A percentile compares a stretch with the other conserved stretches of the same genome.
These are phyloP conservation scores for Prillingera fragicola DNA, from an alignment of 1,284 basidiomycete species.

Conservation along the genomic window DNA sequence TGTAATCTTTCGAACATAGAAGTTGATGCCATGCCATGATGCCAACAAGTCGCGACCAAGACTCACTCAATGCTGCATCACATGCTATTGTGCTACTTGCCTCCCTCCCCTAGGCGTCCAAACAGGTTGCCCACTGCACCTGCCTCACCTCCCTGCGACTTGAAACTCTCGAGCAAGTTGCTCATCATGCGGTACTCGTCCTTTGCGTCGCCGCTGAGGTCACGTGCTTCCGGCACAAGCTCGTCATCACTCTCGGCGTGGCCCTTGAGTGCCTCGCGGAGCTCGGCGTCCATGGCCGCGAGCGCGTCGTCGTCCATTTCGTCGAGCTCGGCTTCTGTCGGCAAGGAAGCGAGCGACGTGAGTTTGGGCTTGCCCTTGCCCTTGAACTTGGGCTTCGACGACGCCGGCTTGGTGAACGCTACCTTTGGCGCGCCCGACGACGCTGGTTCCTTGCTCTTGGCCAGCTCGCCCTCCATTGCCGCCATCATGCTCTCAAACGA, in stretches of 20 bases:
- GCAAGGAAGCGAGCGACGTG: slow-evolving; percentile 19
- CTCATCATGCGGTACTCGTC: slow-evolving; percentile 85
- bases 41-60: too few species aligned
- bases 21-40: too few species aligned
- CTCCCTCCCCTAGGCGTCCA: too few species aligned
- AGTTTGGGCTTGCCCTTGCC: slow-evolving; percentile 1
- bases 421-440: neutral
- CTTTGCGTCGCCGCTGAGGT: slow-evolving; percentile 54
- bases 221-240: slow-evolving; percentile 48
- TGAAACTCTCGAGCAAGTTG: slow-evolving; percentile 91
- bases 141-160: slow-evolving; percentile 73
- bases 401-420: slow-evolving; percentile 5
- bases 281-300: slow-evolving; percentile 76
- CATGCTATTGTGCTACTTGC: too few species aligned
- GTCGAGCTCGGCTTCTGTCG: slow-evolving; percentile 48
- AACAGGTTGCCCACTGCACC: slow-evolving; percentile 85
- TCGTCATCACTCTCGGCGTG: slow-evolving; percentile 45
- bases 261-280: slow-evolving; percentile 60
- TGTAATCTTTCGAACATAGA: too few species aligned
- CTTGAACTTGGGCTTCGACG: slow-evolving; percentile 4
- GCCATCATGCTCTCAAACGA: slow-evolving; percentile 92
- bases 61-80: too few species aligned
- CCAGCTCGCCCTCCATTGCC: slow-evolving; percentile 81
- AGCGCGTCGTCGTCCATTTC: slow-evolving; percentile 60
- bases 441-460: slow-evolving; percentile 22